Percentiles rank a stretch among this genome's conserved stretches.
Evolutionary conservation across 2,329 filamentous ascomycete species (phyloP).

Genomic region (Aureobasidium musti): DNA sequence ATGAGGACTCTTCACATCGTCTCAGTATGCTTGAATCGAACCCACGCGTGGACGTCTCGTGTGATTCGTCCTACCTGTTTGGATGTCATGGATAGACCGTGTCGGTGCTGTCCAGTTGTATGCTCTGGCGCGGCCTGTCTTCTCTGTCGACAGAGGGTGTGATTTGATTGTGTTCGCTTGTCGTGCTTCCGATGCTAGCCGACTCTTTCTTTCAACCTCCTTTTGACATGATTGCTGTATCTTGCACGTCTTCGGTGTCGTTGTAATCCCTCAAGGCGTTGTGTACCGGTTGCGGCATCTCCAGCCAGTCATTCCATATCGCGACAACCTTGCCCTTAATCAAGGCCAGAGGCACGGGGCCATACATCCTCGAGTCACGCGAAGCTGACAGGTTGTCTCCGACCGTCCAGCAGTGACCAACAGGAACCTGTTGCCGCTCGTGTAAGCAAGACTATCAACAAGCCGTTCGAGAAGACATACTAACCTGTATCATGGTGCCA

Average conservation of each 20-base stretch:
- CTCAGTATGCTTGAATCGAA: background rate
- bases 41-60: background rate
- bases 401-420: constrained; percentile 87
- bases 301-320: constrained; percentile 30
- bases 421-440: constrained; percentile 66
- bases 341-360: constrained; percentile 80
- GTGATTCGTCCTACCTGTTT: background rate
- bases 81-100: background rate
- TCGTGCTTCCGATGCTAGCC: background rate
- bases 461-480: background rate
- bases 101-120: background rate
- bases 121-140: background rate
- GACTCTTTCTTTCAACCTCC: constrained; percentile 7
- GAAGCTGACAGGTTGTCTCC: constrained; percentile 87
- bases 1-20: background rate
- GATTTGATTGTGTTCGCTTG: background rate
- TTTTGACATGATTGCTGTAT: background rate
- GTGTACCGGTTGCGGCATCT: constrained; percentile 24
- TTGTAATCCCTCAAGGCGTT: constrained; percentile 1
- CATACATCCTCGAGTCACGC: constrained; percentile 82
- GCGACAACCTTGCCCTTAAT: constrained; percentile 79
- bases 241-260: background rate
- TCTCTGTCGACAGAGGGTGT: constrained; percentile 14
- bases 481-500: constrained; percentile 65
- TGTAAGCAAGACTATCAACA: constrained; percentile 1